Conservation (phyloP, 768 basidiomycete species). For the Russula sp. region DNA sequence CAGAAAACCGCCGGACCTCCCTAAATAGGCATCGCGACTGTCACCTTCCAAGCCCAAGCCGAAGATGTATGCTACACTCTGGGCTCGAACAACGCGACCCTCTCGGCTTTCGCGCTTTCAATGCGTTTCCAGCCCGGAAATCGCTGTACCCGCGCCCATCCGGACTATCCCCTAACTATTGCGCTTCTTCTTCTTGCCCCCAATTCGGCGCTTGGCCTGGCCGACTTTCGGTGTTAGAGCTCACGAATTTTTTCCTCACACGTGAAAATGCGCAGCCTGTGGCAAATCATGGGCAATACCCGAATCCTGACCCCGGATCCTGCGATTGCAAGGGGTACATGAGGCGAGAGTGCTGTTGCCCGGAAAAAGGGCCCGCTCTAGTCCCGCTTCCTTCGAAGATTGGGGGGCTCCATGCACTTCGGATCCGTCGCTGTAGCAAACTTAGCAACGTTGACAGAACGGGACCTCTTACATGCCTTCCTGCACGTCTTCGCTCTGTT, state of each 20-base stretch:
- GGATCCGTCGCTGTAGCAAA: slow-evolving; percentile 9
- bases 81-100: not conserved
- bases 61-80: not conserved
- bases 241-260: not conserved
- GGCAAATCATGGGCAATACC: slow-evolving; percentile 11
- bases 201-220: not conserved
- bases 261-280: not conserved
- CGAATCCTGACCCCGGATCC: not conserved
- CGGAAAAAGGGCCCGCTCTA: slow-evolving; percentile 2
- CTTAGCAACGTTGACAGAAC: not conserved
- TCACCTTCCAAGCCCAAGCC: slow-evolving; percentile 1
- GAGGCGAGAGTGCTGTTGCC: slow-evolving; percentile 4
- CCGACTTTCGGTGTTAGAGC: slow-evolving; percentile 6
- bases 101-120: not conserved
- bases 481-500: slow-evolving; percentile 10
- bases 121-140: slow-evolving; percentile 1
- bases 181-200: slow-evolving; percentile 6
- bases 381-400: not conserved
- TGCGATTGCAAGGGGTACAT: not conserved
- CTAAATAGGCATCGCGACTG: not conserved
- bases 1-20: not conserved
- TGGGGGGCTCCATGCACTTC: not conserved
- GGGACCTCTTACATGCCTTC: not conserved
- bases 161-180: slow-evolving; percentile 1
- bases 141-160: not conserved